Conservation (phyloP, 164 flowering plant species). For the Vitis amurensis region DNA sequence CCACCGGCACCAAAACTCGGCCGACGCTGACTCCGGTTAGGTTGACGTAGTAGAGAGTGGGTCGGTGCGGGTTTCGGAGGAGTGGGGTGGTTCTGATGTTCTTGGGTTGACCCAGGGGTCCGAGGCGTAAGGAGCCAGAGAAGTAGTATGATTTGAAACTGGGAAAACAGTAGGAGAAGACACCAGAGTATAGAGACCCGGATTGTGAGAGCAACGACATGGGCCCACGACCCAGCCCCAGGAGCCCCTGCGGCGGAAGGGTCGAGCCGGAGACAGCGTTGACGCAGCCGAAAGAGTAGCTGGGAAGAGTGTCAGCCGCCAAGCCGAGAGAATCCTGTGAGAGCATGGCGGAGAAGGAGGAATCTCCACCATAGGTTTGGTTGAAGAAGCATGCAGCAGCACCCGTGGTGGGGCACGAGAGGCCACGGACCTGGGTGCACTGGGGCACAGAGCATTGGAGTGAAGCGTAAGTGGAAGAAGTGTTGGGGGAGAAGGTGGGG, state of each 20-base stretch:
- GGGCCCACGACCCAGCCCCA: slow-evolving; percentile 94
- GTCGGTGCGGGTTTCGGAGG: slow-evolving; percentile 70
- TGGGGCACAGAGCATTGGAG: slow-evolving; percentile 58
- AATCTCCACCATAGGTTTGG: slow-evolving; percentile 80
- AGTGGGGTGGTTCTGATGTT: slow-evolving; percentile 73
- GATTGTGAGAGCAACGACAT: slow-evolving; percentile 75
- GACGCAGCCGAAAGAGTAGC: slow-evolving; percentile 75
- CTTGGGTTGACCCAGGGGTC: slow-evolving; percentile 74
- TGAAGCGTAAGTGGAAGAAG: slow-evolving; percentile 52
- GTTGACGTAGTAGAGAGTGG: slow-evolving; percentile 86
- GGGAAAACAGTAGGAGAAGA: slow-evolving; percentile 89
- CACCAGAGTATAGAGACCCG: slow-evolving; percentile 57
- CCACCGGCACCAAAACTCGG: slow-evolving; percentile 46
- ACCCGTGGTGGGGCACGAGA: slow-evolving; percentile 54
- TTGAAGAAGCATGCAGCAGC: slow-evolving; percentile 59
- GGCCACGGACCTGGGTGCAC: slow-evolving; percentile 64
- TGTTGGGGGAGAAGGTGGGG: slow-evolving; percentile 43
- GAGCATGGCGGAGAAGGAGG: slow-evolving; percentile 64
- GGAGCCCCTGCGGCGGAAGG: slow-evolving; percentile 81
- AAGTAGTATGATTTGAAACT: slow-evolving; percentile 84
- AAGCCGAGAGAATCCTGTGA: slow-evolving; percentile 56
- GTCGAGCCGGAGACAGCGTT: slow-evolving; percentile 48
- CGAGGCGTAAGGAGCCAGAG: slow-evolving; percentile 87
- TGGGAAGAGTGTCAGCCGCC: slow-evolving; percentile 45
- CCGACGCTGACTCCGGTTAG: slow-evolving; percentile 79